Evolutionary conservation across 768 basidiomycete species (phyloP).

Genomic region (Suillus sp.): DNA sequence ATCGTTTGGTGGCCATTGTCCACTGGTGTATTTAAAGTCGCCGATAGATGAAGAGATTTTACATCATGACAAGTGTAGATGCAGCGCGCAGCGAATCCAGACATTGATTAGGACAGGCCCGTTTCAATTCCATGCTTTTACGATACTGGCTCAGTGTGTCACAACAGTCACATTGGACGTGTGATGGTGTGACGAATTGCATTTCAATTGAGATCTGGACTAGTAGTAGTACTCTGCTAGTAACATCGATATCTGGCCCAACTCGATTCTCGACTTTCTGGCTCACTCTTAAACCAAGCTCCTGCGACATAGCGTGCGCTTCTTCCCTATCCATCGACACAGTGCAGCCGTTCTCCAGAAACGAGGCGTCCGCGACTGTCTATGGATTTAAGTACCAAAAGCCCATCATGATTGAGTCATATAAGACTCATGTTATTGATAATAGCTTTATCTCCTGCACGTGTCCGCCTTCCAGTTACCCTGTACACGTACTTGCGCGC

Average conservation of each 20-base stretch:
- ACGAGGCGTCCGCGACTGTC: neutral
- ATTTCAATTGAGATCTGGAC: too few species aligned
- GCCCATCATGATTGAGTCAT: slow-evolving; percentile 3
- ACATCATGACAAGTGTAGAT: neutral
- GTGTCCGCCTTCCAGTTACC: neutral
- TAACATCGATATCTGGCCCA: too few species aligned
- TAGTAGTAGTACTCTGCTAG: too few species aligned
- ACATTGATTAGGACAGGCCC: too few species aligned
- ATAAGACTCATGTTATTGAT: neutral
- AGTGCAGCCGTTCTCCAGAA: neutral
- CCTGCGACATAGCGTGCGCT: too few species aligned
- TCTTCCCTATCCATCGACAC: too few species aligned
- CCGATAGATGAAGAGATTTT: neutral
- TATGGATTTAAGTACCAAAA: neutral
- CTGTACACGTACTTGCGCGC: neutral
- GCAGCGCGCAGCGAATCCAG: neutral
- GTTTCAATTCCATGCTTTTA: too few species aligned
- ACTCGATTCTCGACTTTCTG: too few species aligned
- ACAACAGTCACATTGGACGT: too few species aligned
- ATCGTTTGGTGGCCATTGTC: neutral
- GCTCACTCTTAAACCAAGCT: neutral
- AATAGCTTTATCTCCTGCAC: neutral
- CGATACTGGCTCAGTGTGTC: too few species aligned
- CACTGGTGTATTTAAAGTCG: neutral
- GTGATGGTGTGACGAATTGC: neutral